Percentiles rank a stretch among this genome's conserved stretches.
Evolutionary conservation across 768 basidiomycete species (phyloP).

Genomic region (Cystofilobasidium ferigula): DNA sequence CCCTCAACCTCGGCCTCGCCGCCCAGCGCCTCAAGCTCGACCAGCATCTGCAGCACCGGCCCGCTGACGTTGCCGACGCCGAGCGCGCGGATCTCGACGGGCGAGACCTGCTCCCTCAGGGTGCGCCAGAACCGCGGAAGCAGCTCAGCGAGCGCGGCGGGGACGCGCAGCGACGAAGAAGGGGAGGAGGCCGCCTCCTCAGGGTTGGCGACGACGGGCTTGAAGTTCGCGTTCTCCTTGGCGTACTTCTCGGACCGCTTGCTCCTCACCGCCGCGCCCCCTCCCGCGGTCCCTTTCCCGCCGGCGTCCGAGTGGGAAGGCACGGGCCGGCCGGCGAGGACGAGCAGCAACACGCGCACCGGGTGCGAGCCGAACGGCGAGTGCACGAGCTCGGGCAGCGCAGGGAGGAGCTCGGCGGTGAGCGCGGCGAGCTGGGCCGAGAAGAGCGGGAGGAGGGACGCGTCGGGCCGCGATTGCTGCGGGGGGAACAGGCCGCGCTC

Average conservation of each 20-base stretch:
- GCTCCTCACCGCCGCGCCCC: slow-evolving; percentile 48
- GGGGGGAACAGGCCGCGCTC: slow-evolving; percentile 32
- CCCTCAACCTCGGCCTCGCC: slow-evolving; percentile 49
- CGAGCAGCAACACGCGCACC: slow-evolving; percentile 61
- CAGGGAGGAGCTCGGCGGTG: slow-evolving; percentile 57
- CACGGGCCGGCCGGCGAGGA: slow-evolving; percentile 51
- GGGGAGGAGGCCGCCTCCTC: slow-evolving; percentile 35
- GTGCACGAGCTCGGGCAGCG: slow-evolving; percentile 55
- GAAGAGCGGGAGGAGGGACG: slow-evolving; percentile 37
- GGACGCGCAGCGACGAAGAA: slow-evolving; percentile 33
- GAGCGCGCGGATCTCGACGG: slow-evolving; percentile 64
- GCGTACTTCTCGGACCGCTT: slow-evolving; percentile 54
- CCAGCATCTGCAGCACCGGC: slow-evolving; percentile 51
- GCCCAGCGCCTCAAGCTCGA: slow-evolving; percentile 69
- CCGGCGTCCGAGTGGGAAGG: slow-evolving; percentile 20
- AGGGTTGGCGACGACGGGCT: slow-evolving; percentile 53
- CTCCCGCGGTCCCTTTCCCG: slow-evolving; percentile 6
- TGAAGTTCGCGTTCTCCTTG: slow-evolving; percentile 61
- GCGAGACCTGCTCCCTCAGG: slow-evolving; percentile 48
- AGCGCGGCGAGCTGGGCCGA: slow-evolving; percentile 33
- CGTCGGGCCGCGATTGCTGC: slow-evolving; percentile 36
- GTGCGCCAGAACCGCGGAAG: slow-evolving; percentile 45
- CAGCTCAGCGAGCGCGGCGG: slow-evolving; percentile 46
- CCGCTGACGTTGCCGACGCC: slow-evolving; percentile 61
- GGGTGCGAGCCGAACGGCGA: slow-evolving; percentile 88